Conservation (phyloP, 2,329 filamentous ascomycete species). For the Cladosporium sp. region DNA sequence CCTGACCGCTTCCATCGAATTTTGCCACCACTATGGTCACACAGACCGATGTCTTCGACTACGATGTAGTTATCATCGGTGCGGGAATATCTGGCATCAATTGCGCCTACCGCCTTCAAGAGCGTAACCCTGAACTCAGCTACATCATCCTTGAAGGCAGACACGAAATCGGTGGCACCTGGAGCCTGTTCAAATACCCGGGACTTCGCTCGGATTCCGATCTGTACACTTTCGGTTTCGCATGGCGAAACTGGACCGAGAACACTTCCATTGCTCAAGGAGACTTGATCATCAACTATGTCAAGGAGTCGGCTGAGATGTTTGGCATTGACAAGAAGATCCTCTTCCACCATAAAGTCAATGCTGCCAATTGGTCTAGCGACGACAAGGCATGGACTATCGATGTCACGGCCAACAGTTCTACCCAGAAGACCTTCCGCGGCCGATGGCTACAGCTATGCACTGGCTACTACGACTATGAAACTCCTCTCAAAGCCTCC, state of each 20-base stretch:
- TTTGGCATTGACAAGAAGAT: slow-evolving; percentile 51
- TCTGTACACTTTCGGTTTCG: slow-evolving; percentile 57
- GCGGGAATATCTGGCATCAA: slow-evolving; percentile 77
- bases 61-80: slow-evolving; percentile 63
- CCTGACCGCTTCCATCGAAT: not conserved
- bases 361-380: slow-evolving; percentile 46
- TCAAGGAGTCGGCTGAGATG: slow-evolving; percentile 44
- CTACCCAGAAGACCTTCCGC: slow-evolving; percentile 38
- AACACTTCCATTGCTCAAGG: slow-evolving; percentile 48
- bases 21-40: slow-evolving; percentile 1
- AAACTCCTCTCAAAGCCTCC: slow-evolving; percentile 57
- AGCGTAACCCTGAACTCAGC: slow-evolving; percentile 51
- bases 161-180: slow-evolving; percentile 69
- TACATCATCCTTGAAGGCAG: slow-evolving; percentile 71
- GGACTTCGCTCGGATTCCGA: slow-evolving; percentile 58
- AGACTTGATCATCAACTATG: slow-evolving; percentile 45
- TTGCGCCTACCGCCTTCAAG: slow-evolving; percentile 60
- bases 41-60: slow-evolving; percentile 22
- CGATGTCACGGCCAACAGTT: slow-evolving; percentile 40
- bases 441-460: slow-evolving; percentile 58
- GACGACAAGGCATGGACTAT: slow-evolving; percentile 51
- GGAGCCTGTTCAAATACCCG: slow-evolving; percentile 76
- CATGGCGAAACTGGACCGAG: slow-evolving; percentile 68
- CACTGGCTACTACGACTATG: slow-evolving; percentile 74
- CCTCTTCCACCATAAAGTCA: slow-evolving; percentile 45